phyloP scores from a whole-genome alignment of 2,329 filamentous ascomycete genomes.

The Cyphellophora attinorum region DNA sequence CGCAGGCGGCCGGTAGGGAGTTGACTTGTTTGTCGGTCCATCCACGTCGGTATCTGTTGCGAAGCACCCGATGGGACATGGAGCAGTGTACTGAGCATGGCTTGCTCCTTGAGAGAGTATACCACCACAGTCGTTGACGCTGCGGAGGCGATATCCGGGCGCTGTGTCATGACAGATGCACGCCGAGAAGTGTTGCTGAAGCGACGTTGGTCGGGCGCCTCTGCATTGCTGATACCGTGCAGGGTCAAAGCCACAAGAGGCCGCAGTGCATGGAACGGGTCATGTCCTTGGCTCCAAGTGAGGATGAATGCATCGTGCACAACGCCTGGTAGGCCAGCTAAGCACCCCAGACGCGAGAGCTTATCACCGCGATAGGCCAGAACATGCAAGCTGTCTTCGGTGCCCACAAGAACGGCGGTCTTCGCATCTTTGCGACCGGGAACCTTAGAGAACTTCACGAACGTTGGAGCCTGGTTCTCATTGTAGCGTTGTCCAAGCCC shows the following conservation, averaged over 20 bases:
- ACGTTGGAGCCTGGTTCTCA: slow-evolving; percentile 49
- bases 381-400: slow-evolving; percentile 69
- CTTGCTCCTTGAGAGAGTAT: slow-evolving; percentile 71
- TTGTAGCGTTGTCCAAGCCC: slow-evolving; percentile 38
- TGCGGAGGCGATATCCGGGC: background rate
- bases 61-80: slow-evolving; percentile 45
- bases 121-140: slow-evolving; percentile 55
- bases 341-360: slow-evolving; percentile 52
- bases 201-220: slow-evolving; percentile 2
- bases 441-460: slow-evolving; percentile 9
- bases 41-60: slow-evolving; percentile 30
- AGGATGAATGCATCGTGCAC: slow-evolving; percentile 77
- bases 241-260: slow-evolving; percentile 72
- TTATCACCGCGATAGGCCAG: slow-evolving; percentile 64
- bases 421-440: slow-evolving; percentile 25
- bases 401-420: slow-evolving; percentile 65
- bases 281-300: slow-evolving; percentile 52
- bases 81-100: slow-evolving; percentile 63
- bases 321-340: slow-evolving; percentile 69
- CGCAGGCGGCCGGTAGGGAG: slow-evolving; percentile 62
- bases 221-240: slow-evolving; percentile 46
- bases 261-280: slow-evolving; percentile 45
- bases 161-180: slow-evolving; percentile 1
- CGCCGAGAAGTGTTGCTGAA: slow-evolving; percentile 21
- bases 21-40: slow-evolving; percentile 59